Base-by-base conservation (phyloP, 2,329 filamentous ascomycete species). In the Emergomyces pasteurianus region DNA sequence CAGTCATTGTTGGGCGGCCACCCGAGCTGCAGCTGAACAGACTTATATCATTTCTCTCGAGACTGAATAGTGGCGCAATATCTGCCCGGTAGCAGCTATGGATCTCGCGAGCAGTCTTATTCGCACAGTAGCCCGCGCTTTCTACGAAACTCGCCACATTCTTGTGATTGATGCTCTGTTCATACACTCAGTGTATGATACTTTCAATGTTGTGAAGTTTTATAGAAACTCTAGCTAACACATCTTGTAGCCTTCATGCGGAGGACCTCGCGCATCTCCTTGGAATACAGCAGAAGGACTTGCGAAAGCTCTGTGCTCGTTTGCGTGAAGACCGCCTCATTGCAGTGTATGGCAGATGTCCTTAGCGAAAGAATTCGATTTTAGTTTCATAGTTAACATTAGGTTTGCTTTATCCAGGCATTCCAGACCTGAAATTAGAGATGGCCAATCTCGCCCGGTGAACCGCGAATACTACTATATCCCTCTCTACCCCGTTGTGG, bases 401-500 rank as follows among this genome's bases (percentile, higher is more conserved):
- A 55, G 46, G 46, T 23, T 58, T 49, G 53, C 18, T 53, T 62
- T 54, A 40, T 46, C 21, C 70, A 89, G 83, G 68, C 86, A 86
- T 72, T 85, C 86, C 38, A 86, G 90, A 63, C 83, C 86, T 57
- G 91, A 96, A 72, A 78, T 88, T 60, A 86, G 87, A 66, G 88
- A 92, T 70, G 90, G 89, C 58, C 89, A 91, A 62, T 87, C 88
- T 61, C 86, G 91, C 58, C 88, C 90, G 5, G 86, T 88, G 66
- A 91, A 88, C 71, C 85, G 90, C 68, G 95, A 92, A 64, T 99
- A 96, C 81, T 99, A 95, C 78, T 99, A 90, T 75, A 92, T 99
- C 72, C 92, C 96, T 72, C 95, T 95, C 70, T 90, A 94, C 62
- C 88, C 90, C 61, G 90, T 92, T 42, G 90, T 99, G 70, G 94